A percentile compares a stretch with the other conserved stretches of the same genome.
phyloP scores from a whole-genome alignment of 768 basidiomycete species.

The Inosperma sp. region DNA sequence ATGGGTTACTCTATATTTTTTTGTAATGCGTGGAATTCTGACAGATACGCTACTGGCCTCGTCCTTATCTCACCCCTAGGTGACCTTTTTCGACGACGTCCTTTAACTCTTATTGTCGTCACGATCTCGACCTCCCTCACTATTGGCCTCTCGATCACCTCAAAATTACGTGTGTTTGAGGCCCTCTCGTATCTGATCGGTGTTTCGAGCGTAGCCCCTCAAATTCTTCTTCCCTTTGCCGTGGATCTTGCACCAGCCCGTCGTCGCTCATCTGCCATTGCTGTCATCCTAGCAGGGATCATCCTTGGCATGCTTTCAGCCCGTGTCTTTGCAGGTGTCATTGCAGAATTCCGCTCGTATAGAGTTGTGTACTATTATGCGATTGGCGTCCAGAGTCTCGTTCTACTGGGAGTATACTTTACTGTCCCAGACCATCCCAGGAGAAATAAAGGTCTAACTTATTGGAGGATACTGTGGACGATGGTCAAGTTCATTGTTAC shows the following conservation, averaged over 20 bases:
- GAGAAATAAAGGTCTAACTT: constrained; percentile 61
- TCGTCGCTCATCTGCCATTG: constrained; percentile 68
- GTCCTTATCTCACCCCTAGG: constrained; percentile 77
- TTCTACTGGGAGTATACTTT: constrained; percentile 56
- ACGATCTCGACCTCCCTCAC: constrained; percentile 52
- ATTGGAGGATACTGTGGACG: constrained; percentile 62
- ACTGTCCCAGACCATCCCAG: constrained; percentile 79
- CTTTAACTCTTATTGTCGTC: constrained; percentile 58
- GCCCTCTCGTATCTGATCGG: constrained; percentile 69
- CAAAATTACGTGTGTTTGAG: constrained; percentile 56
- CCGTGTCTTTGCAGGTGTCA: constrained; percentile 68
- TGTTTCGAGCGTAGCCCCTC: constrained; percentile 63
- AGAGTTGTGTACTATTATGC: constrained; percentile 75
- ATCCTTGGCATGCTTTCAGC: constrained; percentile 72
- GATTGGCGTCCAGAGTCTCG: constrained; percentile 60
- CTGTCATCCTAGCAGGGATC: constrained; percentile 65
- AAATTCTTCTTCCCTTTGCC: constrained; percentile 72
- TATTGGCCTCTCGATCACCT: constrained; percentile 66
- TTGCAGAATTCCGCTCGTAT: constrained; percentile 70
- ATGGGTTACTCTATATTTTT: neutral
- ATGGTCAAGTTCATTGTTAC: constrained; percentile 76
- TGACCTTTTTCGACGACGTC: constrained; percentile 74
- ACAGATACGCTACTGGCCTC: constrained; percentile 67
- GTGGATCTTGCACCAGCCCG: constrained; percentile 79
- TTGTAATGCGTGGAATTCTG: neutral